Conservation (phyloP, 2,329 filamentous ascomycete species). For the Xylariomycetidae sp. region DNA sequence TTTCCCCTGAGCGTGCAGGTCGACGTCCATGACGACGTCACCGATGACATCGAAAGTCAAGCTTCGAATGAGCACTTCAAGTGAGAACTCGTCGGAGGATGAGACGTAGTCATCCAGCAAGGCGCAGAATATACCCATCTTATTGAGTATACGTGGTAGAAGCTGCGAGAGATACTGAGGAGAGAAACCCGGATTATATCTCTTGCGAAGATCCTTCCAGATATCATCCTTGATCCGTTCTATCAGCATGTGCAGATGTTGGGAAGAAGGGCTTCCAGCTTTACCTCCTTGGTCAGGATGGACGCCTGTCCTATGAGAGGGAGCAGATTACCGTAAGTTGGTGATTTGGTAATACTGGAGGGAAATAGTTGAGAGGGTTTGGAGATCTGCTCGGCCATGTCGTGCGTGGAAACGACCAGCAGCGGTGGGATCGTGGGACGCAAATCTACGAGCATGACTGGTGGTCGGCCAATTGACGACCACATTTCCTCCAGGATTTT, state of each 20-base stretch:
- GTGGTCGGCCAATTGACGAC: conserved; percentile 4
- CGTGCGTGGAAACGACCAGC: neutral
- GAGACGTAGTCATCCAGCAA: conserved; percentile 25
- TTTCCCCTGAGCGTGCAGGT: conserved; percentile 28
- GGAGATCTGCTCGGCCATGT: neutral
- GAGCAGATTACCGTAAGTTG: conserved; percentile 8
- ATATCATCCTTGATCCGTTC: conserved; percentile 22
- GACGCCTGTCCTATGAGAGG: conserved; percentile 10
- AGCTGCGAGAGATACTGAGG: conserved; percentile 33
- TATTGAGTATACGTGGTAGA: conserved; percentile 32
- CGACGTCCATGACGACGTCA: conserved; percentile 28
- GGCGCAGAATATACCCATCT: conserved; percentile 25
- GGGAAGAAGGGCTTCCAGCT: conserved; percentile 8
- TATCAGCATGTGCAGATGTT: too few relatives aligned
- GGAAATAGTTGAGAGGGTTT: neutral
- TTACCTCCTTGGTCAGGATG: conserved; percentile 9
- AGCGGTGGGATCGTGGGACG: neutral
- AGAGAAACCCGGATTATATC: conserved; percentile 34
- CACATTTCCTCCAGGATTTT: conserved; percentile 18
- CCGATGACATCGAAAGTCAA: conserved; percentile 38
- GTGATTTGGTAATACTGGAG: conserved; percentile 8
- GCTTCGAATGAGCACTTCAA: conserved; percentile 21
- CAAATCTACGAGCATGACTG: neutral
- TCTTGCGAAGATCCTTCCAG: conserved; percentile 29
- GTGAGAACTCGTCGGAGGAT: conserved; percentile 21